Evolutionary conservation across 2,329 filamentous ascomycete species (phyloP).

Genomic region (Aspergillus intermedius): DNA sequence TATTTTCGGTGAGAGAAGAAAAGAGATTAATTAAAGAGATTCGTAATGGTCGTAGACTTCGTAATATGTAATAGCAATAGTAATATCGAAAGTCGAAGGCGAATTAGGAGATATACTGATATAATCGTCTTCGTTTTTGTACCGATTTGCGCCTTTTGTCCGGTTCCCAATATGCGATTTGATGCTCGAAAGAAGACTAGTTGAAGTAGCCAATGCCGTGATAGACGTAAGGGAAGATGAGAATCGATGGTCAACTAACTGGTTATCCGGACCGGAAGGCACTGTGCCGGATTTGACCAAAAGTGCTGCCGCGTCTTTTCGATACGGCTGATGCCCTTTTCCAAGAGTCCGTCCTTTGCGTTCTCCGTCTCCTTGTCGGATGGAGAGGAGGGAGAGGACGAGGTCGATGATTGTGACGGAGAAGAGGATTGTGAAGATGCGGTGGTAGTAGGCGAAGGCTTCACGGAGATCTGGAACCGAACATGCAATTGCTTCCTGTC

Average conservation of each 20-base stretch:
- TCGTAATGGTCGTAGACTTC: no score
- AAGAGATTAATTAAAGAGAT: no score
- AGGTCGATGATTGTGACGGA: neutral
- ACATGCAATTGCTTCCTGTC: constrained; percentile 8
- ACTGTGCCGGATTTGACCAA: constrained; percentile 18
- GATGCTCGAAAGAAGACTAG: no score
- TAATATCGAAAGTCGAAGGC: no score
- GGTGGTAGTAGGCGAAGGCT: neutral
- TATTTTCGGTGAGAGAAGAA: no score
- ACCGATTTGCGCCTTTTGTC: no score
- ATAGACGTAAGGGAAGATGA: no score
- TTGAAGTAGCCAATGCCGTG: no score
- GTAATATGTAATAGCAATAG: no score
- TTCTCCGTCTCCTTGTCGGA: constrained; percentile 1
- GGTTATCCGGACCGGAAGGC: constrained; percentile 16
- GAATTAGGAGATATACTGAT: no score
- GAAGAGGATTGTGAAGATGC: neutral
- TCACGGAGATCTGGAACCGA: constrained; percentile 12
- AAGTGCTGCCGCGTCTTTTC: constrained; percentile 21
- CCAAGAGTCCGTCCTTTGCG: constrained; percentile 12
- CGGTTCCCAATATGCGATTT: no score
- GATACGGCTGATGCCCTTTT: constrained; percentile 22
- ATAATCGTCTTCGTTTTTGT: no score
- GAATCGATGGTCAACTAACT: constrained; percentile 2
- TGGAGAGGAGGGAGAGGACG: constrained; percentile 1